Evolutionary conservation across 768 basidiomycete genomes (phyloP).

Genomic region (Boletus rubropictus): DNA sequence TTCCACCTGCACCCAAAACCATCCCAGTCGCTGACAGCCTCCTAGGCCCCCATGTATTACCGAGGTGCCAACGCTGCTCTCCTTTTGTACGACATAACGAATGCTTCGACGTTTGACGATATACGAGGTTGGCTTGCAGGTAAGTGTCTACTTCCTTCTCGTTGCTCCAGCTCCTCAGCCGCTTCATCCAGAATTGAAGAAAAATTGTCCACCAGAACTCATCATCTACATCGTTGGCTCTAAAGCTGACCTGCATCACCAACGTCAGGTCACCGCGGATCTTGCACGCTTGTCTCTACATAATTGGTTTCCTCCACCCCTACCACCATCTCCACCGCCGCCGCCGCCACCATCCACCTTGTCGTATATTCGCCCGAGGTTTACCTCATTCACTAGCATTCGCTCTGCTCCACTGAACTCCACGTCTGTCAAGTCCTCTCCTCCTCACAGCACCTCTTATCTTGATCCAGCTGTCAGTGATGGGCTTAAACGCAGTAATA

Average conservation of each 20-base stretch:
- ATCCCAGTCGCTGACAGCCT: constrained; percentile 13
- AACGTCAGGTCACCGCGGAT: constrained; percentile 75
- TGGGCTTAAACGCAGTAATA: constrained; percentile 49
- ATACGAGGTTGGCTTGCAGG: constrained; percentile 90
- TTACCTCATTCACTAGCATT: constrained; percentile 40
- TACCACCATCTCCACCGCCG: constrained; percentile 58
- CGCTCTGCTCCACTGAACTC: constrained; percentile 56
- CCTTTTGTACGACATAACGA: constrained; percentile 93
- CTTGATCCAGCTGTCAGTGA: constrained; percentile 55
- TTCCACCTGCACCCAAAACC: constrained; percentile 5
- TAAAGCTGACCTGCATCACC: constrained; percentile 73
- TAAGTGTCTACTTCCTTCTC: constrained; percentile 28
- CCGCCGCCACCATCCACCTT: constrained; percentile 40
- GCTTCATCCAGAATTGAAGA: constrained; percentile 65
- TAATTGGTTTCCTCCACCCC: constrained; percentile 83
- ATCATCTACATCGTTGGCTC: constrained; percentile 95
- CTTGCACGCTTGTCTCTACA: constrained; percentile 78
- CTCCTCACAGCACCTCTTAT: constrained; percentile 57
- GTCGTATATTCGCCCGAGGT: constrained; percentile 33
- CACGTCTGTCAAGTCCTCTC: constrained; percentile 38
- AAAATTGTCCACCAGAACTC: constrained; percentile 81
- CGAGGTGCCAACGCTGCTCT: constrained; percentile 93
- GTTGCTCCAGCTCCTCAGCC: not conserved
- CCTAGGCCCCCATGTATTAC: constrained; percentile 93
- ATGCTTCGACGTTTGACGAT: constrained; percentile 81